phyloP scores from a whole-genome alignment of 305 asterid genomes.

The Coffea humblotiana region DNA sequence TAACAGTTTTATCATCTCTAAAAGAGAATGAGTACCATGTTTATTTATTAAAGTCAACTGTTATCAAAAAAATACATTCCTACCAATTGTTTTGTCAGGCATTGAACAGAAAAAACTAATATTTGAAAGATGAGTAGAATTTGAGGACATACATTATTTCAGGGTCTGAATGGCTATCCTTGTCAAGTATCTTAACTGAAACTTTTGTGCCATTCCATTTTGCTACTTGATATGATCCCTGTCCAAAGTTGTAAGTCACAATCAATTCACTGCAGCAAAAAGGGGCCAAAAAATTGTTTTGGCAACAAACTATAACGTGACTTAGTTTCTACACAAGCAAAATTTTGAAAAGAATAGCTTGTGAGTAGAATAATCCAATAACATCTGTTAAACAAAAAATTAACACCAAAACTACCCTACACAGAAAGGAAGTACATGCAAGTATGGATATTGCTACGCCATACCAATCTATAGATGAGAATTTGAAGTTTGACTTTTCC shows the following conservation, averaged over 20 bases:
- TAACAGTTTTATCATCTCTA: neutral
- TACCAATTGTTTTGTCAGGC: neutral
- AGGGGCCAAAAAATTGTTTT: neutral
- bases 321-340: neutral
- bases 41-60: neutral
- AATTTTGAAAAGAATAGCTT: neutral
- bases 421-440: neutral
- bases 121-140: slow-evolving; percentile 16
- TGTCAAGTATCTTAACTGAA: slow-evolving; percentile 94
- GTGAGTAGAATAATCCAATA: neutral
- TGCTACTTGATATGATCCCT: slow-evolving; percentile 98
- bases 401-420: neutral
- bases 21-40: neutral
- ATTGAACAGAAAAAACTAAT: neutral
- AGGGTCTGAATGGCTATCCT: slow-evolving; percentile 75
- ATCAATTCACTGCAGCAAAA: slow-evolving; percentile 12
- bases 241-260: slow-evolving; percentile 27
- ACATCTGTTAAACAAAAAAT: neutral
- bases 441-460: neutral
- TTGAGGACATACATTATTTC: slow-evolving; percentile 63
- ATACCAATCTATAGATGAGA: neutral
- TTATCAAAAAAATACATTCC: neutral
- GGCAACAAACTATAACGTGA: neutral
- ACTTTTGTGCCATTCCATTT: slow-evolving; percentile 99
- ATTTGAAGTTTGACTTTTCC: neutral